Base-by-base conservation (phyloP, 495 filamentous ascomycete species). In the Penicillium manginii region DNA sequence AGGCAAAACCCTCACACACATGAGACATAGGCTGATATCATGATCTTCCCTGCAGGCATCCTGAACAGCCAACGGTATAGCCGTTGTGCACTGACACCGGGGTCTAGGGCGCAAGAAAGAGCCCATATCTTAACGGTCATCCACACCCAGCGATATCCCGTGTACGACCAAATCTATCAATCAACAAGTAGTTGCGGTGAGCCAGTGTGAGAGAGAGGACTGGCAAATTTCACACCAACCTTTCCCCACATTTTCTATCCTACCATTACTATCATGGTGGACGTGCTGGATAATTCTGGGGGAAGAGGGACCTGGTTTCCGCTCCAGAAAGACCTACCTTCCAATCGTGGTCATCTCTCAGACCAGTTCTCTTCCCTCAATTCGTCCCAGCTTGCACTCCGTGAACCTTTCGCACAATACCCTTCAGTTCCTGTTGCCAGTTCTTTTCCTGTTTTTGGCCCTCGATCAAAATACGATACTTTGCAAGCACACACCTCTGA, bases 1-100 rank as follows among this genome's bases (percentile, higher is more conserved):
- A 43, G 67, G 66, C 68, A 69, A 72, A 64, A 31, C 64, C 67
- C 58, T 67, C 71, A 67, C 66, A 66, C 66, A 21, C 10, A 57
- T 64, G 57, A 59, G 62, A 58, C 32, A 55, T 37, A 47, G 35
- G 49, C 62, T 65, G 21, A 70, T 51, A 52, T 61, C 52, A 59
- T 50, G 33, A 40, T 46, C 47, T 67, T 35, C 26, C 54, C 61
- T 76, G 73, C 72, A 76, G 69, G 55, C 60, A 58, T 59, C 70
- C 69, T 50, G 42, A 56, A 54, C 50, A 57, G 21, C 50, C 53
- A 50, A 43, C 66, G 52, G 42, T 52, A 49, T 58, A 64, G 47
- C 60, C 52, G 53, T 57, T 62, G 40, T 52, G 47, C 40, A 65
- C 50, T 67, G 61, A 58, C 29, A n/a, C 43, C 29, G 17, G 31